phyloP scores from a whole-genome alignment of 225 moss, liverwort and hornwort species.

The Antitrichia curtipendula region DNA sequence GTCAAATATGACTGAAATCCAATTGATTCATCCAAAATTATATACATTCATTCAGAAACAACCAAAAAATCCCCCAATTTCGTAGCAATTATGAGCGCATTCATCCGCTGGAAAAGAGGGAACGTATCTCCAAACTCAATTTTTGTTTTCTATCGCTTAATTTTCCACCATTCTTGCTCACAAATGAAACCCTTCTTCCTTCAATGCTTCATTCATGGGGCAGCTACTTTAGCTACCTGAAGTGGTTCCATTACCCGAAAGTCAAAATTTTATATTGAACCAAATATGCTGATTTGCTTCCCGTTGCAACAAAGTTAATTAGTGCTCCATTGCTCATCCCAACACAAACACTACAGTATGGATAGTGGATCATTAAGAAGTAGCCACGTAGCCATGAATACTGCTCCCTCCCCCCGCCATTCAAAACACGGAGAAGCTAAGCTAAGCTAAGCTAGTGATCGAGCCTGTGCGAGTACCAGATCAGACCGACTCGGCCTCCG shows the following conservation, averaged over 20 bases:
- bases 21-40: not conserved
- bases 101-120: not conserved
- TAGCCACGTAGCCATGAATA: not conserved
- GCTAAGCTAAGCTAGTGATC: not conserved
- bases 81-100: not conserved
- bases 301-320: not conserved
- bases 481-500: not conserved
- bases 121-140: no score
- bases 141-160: not conserved
- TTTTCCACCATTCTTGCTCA: not conserved
- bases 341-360: not conserved
- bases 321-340: not conserved
- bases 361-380: not conserved
- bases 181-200: not conserved
- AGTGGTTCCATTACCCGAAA: not conserved
- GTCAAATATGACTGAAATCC: not conserved
- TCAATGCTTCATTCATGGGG: not conserved
- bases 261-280: not conserved
- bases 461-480: not conserved
- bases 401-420: not conserved
- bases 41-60: not conserved
- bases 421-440: not conserved
- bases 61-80: no score
- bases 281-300: not conserved
- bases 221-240: not conserved